phyloP scores from a whole-genome alignment of 805 yeast genomes.

The Spencermartinsiella europaea region DNA sequence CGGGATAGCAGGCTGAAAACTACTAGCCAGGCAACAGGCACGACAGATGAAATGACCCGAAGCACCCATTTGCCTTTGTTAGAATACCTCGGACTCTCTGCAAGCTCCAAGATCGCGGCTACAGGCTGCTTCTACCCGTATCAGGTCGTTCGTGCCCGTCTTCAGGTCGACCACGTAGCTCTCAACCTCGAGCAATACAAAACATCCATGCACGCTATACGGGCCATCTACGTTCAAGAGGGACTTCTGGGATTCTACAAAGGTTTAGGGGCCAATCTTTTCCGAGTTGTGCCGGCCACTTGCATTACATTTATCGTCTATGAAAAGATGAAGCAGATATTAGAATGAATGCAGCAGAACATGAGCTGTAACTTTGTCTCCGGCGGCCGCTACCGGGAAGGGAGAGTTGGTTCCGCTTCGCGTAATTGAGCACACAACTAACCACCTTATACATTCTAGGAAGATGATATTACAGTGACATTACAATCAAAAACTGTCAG shows the following conservation, averaged over 20 bases:
- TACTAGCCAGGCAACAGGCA: slow-evolving; percentile 4
- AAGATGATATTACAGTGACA: background rate
- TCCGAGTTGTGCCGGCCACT: slow-evolving; percentile 88
- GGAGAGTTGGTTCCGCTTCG: too few relatives aligned
- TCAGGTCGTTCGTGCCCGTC: slow-evolving; percentile 71
- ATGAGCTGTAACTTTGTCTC: too few relatives aligned
- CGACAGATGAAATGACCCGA: background rate
- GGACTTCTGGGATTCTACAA: slow-evolving; percentile 72
- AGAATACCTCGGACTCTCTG: slow-evolving; percentile 63
- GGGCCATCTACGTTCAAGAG: slow-evolving; percentile 41
- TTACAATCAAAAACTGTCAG: too few relatives aligned
- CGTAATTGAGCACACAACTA: too few relatives aligned
- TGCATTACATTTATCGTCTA: slow-evolving; percentile 85
- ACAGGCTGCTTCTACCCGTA: slow-evolving; percentile 72
- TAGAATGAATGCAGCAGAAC: slow-evolving; percentile 1
- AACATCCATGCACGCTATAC: slow-evolving; percentile 33
- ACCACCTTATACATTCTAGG: too few relatives aligned
- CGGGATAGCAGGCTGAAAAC: background rate
- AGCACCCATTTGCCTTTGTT: slow-evolving; percentile 32
- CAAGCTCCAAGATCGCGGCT: slow-evolving; percentile 62
- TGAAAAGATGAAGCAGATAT: slow-evolving; percentile 39
- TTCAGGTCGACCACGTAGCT: slow-evolving; percentile 43
- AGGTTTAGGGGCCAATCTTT: slow-evolving; percentile 71
- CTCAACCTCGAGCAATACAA: slow-evolving; percentile 31
- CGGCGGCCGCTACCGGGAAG: too few relatives aligned